These are phyloP conservation scores for Peronospora farinosa DNA, from an alignment of 352 stramenopile species.

Conservation along the genomic window DNA sequence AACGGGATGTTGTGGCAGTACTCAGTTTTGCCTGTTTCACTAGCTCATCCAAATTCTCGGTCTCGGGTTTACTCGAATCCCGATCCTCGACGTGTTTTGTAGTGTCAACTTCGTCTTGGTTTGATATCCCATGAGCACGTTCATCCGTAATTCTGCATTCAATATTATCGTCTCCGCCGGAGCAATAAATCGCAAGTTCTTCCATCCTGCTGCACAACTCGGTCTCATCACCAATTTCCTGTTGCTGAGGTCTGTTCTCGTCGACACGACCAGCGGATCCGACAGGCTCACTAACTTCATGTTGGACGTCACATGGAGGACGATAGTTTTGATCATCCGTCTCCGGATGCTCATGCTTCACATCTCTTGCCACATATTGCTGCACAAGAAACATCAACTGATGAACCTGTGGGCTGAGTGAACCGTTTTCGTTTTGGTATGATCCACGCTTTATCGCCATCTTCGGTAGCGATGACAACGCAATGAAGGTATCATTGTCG, in stretches of 20 bases:
- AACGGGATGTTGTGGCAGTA: not conserved
- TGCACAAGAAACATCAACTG: slow-evolving; percentile 34
- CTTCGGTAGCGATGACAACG: slow-evolving; percentile 24
- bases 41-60: slow-evolving; percentile 4
- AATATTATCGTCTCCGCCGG: slow-evolving; percentile 12
- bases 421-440: slow-evolving; percentile 7
- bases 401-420: slow-evolving; percentile 33
- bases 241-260: slow-evolving; percentile 13
- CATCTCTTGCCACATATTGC: slow-evolving; percentile 20
- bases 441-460: slow-evolving; percentile 19
- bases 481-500: slow-evolving; percentile 27
- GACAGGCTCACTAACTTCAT: slow-evolving; percentile 8
- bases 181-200: slow-evolving; percentile 18
- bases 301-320: slow-evolving; percentile 3
- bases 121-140: slow-evolving; percentile 22
- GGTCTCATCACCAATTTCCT: slow-evolving; percentile 15
- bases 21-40: slow-evolving; percentile 3
- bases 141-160: slow-evolving; percentile 21
- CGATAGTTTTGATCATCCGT: slow-evolving; percentile 15
- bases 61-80: not conserved
- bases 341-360: slow-evolving; percentile 30
- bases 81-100: slow-evolving; percentile 1
- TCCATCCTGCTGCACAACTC: slow-evolving; percentile 17
- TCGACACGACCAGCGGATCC: not conserved
- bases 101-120: slow-evolving; percentile 25